These are phyloP conservation scores for Chaetomium olivaceum DNA, from an alignment of 2,329 filamentous ascomycete genomes.

Conservation along the genomic window DNA sequence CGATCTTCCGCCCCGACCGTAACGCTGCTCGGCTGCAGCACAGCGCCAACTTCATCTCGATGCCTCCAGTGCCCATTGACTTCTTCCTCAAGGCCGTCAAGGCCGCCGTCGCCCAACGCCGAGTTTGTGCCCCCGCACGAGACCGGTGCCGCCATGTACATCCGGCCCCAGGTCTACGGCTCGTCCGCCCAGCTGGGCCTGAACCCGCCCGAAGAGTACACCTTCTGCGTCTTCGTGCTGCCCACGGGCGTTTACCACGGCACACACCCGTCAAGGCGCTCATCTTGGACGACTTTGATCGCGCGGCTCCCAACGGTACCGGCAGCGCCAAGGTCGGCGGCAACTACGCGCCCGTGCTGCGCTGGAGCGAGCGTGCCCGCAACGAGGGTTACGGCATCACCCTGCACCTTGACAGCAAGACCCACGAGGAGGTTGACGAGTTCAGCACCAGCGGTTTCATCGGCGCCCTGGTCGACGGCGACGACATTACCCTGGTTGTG, in stretches of 20 bases:
- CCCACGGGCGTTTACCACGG: conserved; percentile 96
- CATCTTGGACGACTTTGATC: conserved; percentile 90
- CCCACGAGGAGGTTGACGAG: conserved; percentile 84
- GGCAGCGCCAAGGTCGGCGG: conserved; percentile 93
- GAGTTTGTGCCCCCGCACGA: conserved; percentile 87
- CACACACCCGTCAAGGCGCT: conserved; percentile 82
- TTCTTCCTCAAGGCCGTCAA: conserved; percentile 76
- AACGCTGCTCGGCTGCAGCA: conserved; percentile 85
- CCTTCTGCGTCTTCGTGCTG: conserved; percentile 84
- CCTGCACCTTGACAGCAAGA: conserved; percentile 84
- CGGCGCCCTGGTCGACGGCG: conserved; percentile 65
- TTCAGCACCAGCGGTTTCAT: conserved; percentile 95
- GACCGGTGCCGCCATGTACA: conserved; percentile 88
- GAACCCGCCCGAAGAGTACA: conserved; percentile 87
- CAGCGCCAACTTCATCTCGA: conserved; percentile 79
- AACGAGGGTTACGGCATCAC: conserved; percentile 88
- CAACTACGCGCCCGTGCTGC: conserved; percentile 90
- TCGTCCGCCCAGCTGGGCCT: conserved; percentile 84
- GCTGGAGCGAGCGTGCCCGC: conserved; percentile 80
- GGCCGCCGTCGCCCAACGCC: conserved; percentile 82
- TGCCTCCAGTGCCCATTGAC: conserved; percentile 75
- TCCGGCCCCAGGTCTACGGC: conserved; percentile 86
- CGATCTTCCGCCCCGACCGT: conserved; percentile 82
- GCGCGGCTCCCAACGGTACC: conserved; percentile 85
- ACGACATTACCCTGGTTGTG: conserved; percentile 72